Evolutionary conservation across 106 monocot species (phyloP), one percentile per base, ranked within the genome.

Genomic region (Platanthera zijinensis): DNA sequence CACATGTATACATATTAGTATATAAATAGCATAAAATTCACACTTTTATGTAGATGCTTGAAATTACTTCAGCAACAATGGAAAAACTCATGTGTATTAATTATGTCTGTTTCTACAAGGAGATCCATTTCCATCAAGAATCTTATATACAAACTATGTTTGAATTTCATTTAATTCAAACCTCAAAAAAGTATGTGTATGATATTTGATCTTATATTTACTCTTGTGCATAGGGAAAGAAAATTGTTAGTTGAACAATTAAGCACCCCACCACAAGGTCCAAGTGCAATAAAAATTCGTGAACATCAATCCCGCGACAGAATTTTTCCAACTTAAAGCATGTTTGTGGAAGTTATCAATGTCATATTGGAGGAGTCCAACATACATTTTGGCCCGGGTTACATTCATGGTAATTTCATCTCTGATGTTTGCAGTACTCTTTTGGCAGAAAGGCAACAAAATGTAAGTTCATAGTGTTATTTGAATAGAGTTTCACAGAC

Each of bases 341-440:
- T 81, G 82, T 48, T 51, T 82, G 51, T 82, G 82, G 82, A 82
- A 82, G 50, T 77, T 77, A 73, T 22, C 59, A 12, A 12, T 76
- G 47, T 77, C 82, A 21, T 77, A 82, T 57, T 82, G 82, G 82
- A 77, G 82, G 52, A 82, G 82, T n/a, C 62, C 76, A 30, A 49
- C 77, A 57, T 82, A 82, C 48, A 77, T 39, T 25, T 63, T 82
- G 51, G 18, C 47, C 39, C 82, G 77, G 12, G n/a, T 82, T 4
- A 62, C 63, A 25, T 72, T 56, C 10, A 64, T 64, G 48, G 10
- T 77, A 18, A 10, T 45, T 50, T 1, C 50, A 51, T 71, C 77
- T 17, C 5, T 72, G 6, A 2, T 73, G 5, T 64, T 82, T 72
- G 82, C 61, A 73, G 72, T 49, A 73, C 54, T 57, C 32, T 82